Base-by-base conservation (phyloP, 2,329 filamentous ascomycete species). In the Fusarium drepaniforme region DNA sequence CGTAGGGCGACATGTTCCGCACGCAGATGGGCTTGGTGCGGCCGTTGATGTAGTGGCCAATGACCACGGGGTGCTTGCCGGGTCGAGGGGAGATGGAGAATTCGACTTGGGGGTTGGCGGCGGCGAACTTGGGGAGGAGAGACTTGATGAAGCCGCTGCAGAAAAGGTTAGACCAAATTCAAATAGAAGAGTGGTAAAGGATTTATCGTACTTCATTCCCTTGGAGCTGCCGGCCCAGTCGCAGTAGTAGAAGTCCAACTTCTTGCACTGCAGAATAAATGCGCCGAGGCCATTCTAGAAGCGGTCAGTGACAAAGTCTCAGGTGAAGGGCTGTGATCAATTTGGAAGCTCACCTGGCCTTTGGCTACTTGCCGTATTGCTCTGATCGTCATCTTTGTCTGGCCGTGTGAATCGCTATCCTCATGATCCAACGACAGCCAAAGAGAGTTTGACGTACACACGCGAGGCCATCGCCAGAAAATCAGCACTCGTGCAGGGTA, bases 241-340 rank as follows among this genome's bases (percentile, higher is more conserved):
- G 88, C 97, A 98, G 88, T 98, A 99, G 87, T 97, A 94, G 82
- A 99, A 94, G 84, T 98, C 94, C 83, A 99, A 88, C 82, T 93
- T 94, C 88, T 95, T 97, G 91, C 97, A 99, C 88, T 98, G 96
- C 68, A 98, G 91, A 85, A 99, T 94, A 88, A 98, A 98, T 83
- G 96, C 94, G 80, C 96, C 96, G 78, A 98, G 89, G 89, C 97
- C 97, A 87, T 99, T 98, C 96, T 98, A 38, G 8, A 38, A 44
- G 30, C 51, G 46, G 70, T 79, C 58, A 78, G 81, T 58, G 35
- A 46, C 28, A 16, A n/a, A 25, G 51, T n/a, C 46, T 23, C 25
- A 8, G 3, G 8, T 40, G 40, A 42, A 13, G n/a, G 25, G 28
- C 13, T 37, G n/a, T 30, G 8, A 28, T 44, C 25, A 35, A 38